Conservation (phyloP, 1,139 yeast species). For the Lodderomyces parapsilosis region DNA sequence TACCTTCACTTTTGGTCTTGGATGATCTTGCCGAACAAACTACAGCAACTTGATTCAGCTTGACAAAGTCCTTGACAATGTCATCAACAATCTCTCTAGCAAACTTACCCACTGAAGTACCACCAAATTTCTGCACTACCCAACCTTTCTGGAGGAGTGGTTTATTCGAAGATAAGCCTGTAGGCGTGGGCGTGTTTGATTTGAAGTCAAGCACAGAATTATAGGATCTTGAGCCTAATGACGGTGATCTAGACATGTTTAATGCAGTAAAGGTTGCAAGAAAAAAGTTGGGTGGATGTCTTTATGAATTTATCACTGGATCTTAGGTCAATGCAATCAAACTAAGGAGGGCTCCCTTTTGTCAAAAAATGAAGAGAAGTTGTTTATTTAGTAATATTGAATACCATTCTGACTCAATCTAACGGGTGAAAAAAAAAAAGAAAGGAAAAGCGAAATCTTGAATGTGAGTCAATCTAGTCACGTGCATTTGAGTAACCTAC, state of each 20-base stretch:
- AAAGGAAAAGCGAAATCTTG: not conserved
- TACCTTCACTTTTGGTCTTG: constrained; percentile 88
- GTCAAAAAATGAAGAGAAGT: too few relatives aligned
- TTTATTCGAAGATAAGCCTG: constrained; percentile 5
- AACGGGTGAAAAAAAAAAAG: not conserved
- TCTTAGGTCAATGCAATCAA: too few relatives aligned
- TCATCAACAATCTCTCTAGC: constrained; percentile 81
- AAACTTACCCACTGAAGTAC: constrained; percentile 96
- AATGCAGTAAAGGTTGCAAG: not conserved
- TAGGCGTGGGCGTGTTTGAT: constrained; percentile 16
- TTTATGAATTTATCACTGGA: too few relatives aligned
- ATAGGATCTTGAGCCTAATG: constrained; percentile 23
- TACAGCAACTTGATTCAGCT: constrained; percentile 76
- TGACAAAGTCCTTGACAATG: constrained; percentile 66
- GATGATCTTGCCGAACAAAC: constrained; percentile 96
- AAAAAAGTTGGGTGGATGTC: too few relatives aligned
- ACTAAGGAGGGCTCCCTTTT: too few relatives aligned
- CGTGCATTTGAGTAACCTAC: not conserved
- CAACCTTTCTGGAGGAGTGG: constrained; percentile 48
- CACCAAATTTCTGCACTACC: constrained; percentile 96
- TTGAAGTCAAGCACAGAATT: constrained; percentile 44
- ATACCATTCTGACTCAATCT: constrained; percentile 1
- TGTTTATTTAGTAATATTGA: too few relatives aligned
- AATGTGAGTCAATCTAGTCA: not conserved
- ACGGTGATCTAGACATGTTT: constrained; percentile 9